Evolutionary conservation across 805 yeast genomes (phyloP).

Genomic region (Teunomyces atbi): DNA sequence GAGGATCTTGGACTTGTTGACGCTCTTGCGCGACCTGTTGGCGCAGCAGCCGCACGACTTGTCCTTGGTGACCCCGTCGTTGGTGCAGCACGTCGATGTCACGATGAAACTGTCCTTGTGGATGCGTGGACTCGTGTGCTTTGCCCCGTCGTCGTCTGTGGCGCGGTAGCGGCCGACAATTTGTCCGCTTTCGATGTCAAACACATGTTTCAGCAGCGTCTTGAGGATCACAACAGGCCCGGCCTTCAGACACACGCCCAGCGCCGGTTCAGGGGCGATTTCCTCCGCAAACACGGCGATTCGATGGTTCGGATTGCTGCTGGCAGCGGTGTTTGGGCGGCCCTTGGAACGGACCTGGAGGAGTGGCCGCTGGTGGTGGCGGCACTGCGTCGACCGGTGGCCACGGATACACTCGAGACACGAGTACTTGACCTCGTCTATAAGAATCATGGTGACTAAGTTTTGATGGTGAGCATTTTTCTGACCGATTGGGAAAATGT

Average conservation of each 20-base stretch:
- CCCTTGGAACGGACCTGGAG: conserved; percentile 90
- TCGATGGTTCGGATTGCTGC: conserved; percentile 49
- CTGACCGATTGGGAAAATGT: not conserved
- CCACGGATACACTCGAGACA: conserved; percentile 90
- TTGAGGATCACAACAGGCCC: conserved; percentile 33
- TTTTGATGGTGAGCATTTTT: not conserved
- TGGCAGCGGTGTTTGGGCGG: conserved; percentile 64
- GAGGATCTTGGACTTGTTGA: conserved; percentile 37
- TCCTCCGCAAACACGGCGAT: conserved; percentile 58
- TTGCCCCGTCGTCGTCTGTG: conserved; percentile 7
- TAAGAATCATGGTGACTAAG: conserved; percentile 58
- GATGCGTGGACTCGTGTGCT: conserved; percentile 18
- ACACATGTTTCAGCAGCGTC: conserved; percentile 39
- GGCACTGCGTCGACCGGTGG: conserved; percentile 85
- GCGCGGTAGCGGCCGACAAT: conserved; percentile 40
- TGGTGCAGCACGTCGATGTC: conserved; percentile 32
- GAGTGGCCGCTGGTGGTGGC: conserved; percentile 74
- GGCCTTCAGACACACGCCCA: conserved; percentile 6
- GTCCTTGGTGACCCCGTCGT: conserved; percentile 16
- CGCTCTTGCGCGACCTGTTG: conserved; percentile 24
- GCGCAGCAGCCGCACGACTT: conserved; percentile 32
- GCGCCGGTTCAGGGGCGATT: conserved; percentile 10
- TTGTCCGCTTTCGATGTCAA: conserved; percentile 36
- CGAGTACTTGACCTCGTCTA: conserved; percentile 76
- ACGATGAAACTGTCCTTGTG: conserved; percentile 33